Evolutionary conservation across 2,329 filamentous ascomycete species (phyloP).

Genomic region (Coniochaeta ligniaria): DNA sequence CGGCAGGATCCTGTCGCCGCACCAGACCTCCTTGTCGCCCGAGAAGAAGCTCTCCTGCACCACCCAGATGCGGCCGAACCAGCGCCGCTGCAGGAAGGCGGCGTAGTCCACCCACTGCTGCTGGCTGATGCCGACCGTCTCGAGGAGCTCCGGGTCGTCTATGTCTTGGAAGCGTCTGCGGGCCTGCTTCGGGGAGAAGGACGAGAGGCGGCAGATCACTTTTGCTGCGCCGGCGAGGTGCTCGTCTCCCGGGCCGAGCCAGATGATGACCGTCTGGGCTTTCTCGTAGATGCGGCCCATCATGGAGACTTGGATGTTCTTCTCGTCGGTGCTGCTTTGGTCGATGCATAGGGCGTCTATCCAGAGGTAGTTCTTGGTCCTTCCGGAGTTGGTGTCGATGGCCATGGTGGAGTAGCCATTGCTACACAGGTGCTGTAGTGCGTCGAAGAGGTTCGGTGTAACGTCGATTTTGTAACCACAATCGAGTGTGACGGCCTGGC

Average conservation of each 20-base stretch:
- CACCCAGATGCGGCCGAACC: slow-evolving; percentile 14
- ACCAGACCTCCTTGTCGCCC: slow-evolving; percentile 4
- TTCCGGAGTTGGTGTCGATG: neutral
- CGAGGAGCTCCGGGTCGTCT: neutral
- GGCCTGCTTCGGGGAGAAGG: neutral
- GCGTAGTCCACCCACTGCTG: slow-evolving; percentile 2
- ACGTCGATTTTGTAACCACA: neutral
- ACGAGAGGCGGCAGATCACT: neutral
- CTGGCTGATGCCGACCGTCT: neutral
- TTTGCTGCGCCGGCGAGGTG: neutral
- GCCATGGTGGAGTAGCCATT: neutral
- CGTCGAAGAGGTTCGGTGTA: neutral
- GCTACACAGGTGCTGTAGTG: neutral
- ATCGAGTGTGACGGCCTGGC: neutral
- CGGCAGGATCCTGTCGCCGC: neutral
- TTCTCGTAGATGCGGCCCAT: slow-evolving; percentile 12
- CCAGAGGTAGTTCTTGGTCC: slow-evolving; percentile 11
- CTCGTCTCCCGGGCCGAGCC: slow-evolving; percentile 6
- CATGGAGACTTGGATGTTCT: slow-evolving; percentile 7
- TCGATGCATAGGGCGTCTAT: slow-evolving; percentile 23
- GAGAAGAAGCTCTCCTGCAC: slow-evolving; percentile 11
- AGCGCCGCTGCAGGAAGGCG: slow-evolving; percentile 1
- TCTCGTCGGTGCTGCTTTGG: slow-evolving; percentile 8
- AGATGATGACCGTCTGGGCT: slow-evolving; percentile 8
- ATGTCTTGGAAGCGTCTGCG: neutral